A percentile compares a stretch with the other conserved stretches of the same genome.
phyloP scores from a whole-genome alignment of 2,329 filamentous ascomycete species.

The Biscogniauxia sp. region DNA sequence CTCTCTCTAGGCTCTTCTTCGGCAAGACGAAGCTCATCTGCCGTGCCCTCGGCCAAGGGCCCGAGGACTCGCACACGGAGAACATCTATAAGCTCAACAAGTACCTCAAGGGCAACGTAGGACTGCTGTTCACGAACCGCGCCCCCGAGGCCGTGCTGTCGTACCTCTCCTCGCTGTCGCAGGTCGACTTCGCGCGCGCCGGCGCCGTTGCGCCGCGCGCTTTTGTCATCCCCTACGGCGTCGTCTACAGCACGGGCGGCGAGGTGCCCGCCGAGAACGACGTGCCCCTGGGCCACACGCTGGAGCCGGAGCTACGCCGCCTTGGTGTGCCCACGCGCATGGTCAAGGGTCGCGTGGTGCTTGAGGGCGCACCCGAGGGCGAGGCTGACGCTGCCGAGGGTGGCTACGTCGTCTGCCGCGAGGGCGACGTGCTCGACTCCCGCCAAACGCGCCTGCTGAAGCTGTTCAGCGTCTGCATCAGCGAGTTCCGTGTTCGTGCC shows the following conservation, averaged over 20 bases:
- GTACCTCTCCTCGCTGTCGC: conserved; percentile 70
- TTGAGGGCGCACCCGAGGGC: conserved; percentile 48
- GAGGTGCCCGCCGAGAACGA: conserved; percentile 79
- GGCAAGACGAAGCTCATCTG: conserved; percentile 99
- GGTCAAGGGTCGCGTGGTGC: conserved; percentile 80
- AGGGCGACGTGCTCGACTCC: conserved; percentile 82
- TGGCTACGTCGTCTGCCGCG: conserved; percentile 76
- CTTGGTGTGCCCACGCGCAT: conserved; percentile 87
- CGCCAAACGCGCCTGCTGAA: conserved; percentile 92
- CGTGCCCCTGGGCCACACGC: conserved; percentile 78
- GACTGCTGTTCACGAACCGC: conserved; percentile 86
- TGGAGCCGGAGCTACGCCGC: conserved; percentile 87
- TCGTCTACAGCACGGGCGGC: conserved; percentile 76
- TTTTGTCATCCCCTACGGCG: conserved; percentile 80
- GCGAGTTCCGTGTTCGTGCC: conserved; percentile 83
- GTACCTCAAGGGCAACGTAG: conserved; percentile 78
- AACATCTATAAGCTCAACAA: conserved; percentile 69
- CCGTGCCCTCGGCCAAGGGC: conserved; percentile 79
- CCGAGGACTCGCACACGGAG: conserved; percentile 76
- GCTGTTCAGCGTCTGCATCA: conserved; percentile 85
- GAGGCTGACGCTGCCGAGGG: conserved; percentile 46
- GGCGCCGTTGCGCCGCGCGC: conserved; percentile 71
- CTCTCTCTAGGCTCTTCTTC: conserved; percentile 75
- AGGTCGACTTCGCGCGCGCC: conserved; percentile 88
- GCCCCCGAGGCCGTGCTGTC: conserved; percentile 61